Conservation (phyloP, 192 early-diverging fungal genomes). For the Backusella macrospora region DNA sequence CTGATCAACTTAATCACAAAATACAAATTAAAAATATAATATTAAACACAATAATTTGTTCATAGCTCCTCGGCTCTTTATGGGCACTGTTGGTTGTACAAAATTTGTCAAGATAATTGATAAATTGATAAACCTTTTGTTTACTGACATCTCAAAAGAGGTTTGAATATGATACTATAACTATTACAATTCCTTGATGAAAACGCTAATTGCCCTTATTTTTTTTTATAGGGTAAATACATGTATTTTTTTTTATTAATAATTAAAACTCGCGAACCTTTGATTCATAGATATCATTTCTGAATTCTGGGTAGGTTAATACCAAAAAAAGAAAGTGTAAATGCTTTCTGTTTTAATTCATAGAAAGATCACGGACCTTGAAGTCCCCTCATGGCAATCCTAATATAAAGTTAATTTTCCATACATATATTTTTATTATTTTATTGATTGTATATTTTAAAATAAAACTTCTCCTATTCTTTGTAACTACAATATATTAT, state of each 20-base stretch:
- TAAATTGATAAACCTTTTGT: neutral
- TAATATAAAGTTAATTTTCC: slow-evolving; percentile 1
- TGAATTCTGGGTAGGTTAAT: neutral
- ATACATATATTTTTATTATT: neutral
- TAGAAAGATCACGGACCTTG: neutral
- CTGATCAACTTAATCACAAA: neutral
- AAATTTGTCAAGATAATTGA: neutral
- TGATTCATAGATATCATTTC: neutral
- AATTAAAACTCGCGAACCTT: too few species aligned
- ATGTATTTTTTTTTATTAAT: neutral
- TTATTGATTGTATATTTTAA: slow-evolving; percentile 15
- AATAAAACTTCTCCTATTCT: neutral
- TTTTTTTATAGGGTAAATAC: neutral
- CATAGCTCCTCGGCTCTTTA: slow-evolving; percentile 4
- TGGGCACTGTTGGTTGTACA: slow-evolving; percentile 3
- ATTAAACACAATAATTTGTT: slow-evolving; percentile 10
- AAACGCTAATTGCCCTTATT: neutral
- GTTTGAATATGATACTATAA: neutral
- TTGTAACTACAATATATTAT: slow-evolving; percentile 1
- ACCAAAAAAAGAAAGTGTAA: neutral
- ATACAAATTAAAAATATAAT: neutral
- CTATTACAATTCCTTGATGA: neutral
- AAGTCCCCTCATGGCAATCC: neutral
- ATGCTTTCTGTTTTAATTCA: slow-evolving; percentile 4
- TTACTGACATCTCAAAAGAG: neutral